A percentile compares a stretch with the other conserved stretches of the same genome.
phyloP scores from a whole-genome alignment of 768 basidiomycete genomes.

The Pisolithus sp. region DNA sequence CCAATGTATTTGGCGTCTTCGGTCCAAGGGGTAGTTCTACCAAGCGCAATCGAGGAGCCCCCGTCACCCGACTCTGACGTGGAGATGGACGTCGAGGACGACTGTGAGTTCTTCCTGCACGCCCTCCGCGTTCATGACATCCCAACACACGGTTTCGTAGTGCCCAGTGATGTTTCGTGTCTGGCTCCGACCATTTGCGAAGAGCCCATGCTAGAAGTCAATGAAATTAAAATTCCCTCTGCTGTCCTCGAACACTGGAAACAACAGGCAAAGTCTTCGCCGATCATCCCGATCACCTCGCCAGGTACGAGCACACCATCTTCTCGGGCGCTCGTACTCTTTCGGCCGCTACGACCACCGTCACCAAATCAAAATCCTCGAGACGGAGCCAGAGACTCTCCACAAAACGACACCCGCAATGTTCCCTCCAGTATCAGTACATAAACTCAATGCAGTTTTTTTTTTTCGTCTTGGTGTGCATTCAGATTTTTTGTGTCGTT shows the following conservation, averaged over 20 bases:
- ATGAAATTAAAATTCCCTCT: slow-evolving; percentile 36
- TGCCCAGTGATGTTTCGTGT: not conserved
- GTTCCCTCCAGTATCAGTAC: slow-evolving; percentile 20
- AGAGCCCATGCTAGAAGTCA: slow-evolving; percentile 22
- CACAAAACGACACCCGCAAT: not conserved
- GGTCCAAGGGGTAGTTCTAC: slow-evolving; percentile 16
- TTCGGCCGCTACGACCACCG: slow-evolving; percentile 34
- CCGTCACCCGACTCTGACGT: slow-evolving; percentile 39
- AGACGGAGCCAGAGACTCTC: not conserved
- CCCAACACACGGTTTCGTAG: not conserved
- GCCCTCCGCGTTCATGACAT: slow-evolving; percentile 1
- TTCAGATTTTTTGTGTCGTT: slow-evolving; percentile 2
- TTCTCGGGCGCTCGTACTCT: slow-evolving; percentile 50
- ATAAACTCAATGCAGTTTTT: slow-evolving; percentile 42
- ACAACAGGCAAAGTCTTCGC: slow-evolving; percentile 18
- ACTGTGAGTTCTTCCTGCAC: slow-evolving; percentile 37
- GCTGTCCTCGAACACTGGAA: slow-evolving; percentile 42
- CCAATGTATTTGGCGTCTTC: slow-evolving; percentile 1
- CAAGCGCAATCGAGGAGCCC: slow-evolving; percentile 39
- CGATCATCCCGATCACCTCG: slow-evolving; percentile 14
- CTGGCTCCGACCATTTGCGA: not conserved
- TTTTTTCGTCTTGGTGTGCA: slow-evolving; percentile 1
- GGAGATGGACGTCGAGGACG: slow-evolving; percentile 64
- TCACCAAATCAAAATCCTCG: slow-evolving; percentile 10
- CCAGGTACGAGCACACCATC: slow-evolving; percentile 6